Percentiles rank a stretch among this genome's conserved stretches.
Evolutionary conservation across 352 stramenopile genomes (phyloP).

Genomic region (Phytophthora fragariae): DNA sequence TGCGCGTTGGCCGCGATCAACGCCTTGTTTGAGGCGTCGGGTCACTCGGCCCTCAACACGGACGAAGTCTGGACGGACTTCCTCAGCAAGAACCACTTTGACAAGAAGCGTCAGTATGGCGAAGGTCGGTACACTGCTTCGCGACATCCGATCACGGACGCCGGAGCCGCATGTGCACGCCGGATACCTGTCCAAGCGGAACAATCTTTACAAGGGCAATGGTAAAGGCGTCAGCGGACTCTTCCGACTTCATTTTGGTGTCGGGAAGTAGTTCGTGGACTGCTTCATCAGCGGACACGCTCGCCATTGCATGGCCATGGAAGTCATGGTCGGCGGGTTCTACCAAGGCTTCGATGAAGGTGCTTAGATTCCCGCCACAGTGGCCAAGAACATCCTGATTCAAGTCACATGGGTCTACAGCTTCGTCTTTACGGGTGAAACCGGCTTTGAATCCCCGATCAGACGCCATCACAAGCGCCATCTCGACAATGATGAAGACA

Average conservation of each 20-base stretch:
- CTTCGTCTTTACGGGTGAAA: constrained; percentile 3
- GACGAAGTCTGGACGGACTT: not conserved
- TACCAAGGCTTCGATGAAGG: constrained; percentile 1
- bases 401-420: not conserved
- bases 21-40: not conserved
- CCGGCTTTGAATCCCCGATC: not conserved
- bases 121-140: not conserved
- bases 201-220: not conserved
- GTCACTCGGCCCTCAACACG: not conserved
- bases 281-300: not conserved
- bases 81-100: not conserved
- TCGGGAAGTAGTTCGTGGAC: constrained; percentile 2
- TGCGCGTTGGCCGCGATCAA: constrained; percentile 1
- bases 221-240: not conserved
- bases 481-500: not conserved
- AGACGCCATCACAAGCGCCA: not conserved
- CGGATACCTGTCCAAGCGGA: not conserved
- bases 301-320: constrained; percentile 2
- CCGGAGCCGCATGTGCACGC: not conserved
- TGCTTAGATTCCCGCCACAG: not conserved
- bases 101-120: not conserved
- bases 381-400: not conserved
- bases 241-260: not conserved
- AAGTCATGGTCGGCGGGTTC: not conserved
- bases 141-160: not conserved